phyloP scores from a whole-genome alignment of 345 rosid species.

The Turritis glabra region DNA sequence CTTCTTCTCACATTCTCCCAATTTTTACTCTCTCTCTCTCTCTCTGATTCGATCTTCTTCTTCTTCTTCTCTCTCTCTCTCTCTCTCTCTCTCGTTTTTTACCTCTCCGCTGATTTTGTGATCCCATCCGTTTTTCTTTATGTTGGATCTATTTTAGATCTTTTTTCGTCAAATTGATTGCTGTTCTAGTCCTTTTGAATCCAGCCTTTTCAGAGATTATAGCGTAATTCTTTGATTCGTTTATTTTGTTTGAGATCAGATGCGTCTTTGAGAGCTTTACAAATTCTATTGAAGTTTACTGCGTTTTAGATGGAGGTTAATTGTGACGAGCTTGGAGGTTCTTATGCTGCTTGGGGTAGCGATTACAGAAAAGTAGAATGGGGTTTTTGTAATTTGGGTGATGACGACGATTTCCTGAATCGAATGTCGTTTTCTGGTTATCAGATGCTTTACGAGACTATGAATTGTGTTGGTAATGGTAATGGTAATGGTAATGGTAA shows the following conservation, averaged over 20 bases:
- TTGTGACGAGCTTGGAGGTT: slow-evolving; percentile 8
- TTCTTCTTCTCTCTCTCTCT: slow-evolving; percentile 20
- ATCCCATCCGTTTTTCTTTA: slow-evolving; percentile 6
- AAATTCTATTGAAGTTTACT: neutral
- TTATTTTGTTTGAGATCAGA: no score
- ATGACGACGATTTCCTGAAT: neutral
- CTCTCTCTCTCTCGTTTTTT: neutral
- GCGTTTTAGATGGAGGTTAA: slow-evolving; percentile 10
- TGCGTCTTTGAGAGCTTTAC: no score
- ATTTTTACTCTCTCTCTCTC: neutral
- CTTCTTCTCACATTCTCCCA: neutral
- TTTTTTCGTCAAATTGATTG: no score
- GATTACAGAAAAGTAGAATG: neutral
- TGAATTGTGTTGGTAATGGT: neutral
- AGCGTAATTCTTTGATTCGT: neutral
- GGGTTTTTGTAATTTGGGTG: neutral
- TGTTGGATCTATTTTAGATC: no score
- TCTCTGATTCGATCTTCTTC: slow-evolving; percentile 22
- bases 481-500: neutral
- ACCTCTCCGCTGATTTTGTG: slow-evolving; percentile 10
- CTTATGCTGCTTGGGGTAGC: slow-evolving; percentile 10
- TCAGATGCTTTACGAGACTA: neutral
- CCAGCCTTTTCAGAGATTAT: no score
- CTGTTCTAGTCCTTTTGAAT: no score
- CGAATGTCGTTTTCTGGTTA: neutral